phyloP scores from a whole-genome alignment of 2,329 filamentous ascomycete species.

The Penicillium oxalicum region DNA sequence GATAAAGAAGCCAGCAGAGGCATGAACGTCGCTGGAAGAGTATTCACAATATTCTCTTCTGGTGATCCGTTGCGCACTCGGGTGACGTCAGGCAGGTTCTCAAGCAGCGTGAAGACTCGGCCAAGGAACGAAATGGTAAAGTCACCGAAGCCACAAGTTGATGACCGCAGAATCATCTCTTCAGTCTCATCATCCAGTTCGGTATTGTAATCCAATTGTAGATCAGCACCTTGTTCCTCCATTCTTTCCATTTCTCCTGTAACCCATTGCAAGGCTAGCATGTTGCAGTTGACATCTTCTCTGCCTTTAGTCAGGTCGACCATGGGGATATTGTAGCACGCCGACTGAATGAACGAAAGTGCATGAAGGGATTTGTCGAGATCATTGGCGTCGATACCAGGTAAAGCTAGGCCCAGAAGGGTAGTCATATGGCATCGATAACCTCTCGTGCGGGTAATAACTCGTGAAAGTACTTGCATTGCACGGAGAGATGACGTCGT shows the following conservation, averaged over 20 bases:
- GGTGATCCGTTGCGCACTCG: conserved; percentile 84
- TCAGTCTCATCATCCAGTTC: conserved; percentile 83
- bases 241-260: conserved; percentile 90
- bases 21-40: conserved; percentile 81
- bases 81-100: conserved; percentile 88
- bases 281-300: conserved; percentile 64
- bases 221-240: conserved; percentile 76
- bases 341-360: conserved; percentile 87
- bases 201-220: conserved; percentile 76
- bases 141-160: conserved; percentile 87
- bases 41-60: conserved; percentile 96
- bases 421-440: conserved; percentile 95
- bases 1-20: conserved; percentile 87
- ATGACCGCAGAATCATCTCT: conserved; percentile 80
- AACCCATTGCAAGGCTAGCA: conserved; percentile 85
- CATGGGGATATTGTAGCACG: conserved; percentile 94
- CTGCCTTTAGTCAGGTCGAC: conserved; percentile 68
- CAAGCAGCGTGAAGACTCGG: conserved; percentile 88
- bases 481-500: conserved; percentile 91
- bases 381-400: conserved; percentile 96
- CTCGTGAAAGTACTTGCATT: conserved; percentile 82
- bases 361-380: conserved; percentile 94
- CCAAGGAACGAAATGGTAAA: conserved; percentile 87
- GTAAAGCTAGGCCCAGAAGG: conserved; percentile 81
- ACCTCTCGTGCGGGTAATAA: conserved; percentile 90